Base-by-base conservation (phyloP, 2,329 filamentous ascomycete species). In the Colletotrichum tofieldiae region DNA sequence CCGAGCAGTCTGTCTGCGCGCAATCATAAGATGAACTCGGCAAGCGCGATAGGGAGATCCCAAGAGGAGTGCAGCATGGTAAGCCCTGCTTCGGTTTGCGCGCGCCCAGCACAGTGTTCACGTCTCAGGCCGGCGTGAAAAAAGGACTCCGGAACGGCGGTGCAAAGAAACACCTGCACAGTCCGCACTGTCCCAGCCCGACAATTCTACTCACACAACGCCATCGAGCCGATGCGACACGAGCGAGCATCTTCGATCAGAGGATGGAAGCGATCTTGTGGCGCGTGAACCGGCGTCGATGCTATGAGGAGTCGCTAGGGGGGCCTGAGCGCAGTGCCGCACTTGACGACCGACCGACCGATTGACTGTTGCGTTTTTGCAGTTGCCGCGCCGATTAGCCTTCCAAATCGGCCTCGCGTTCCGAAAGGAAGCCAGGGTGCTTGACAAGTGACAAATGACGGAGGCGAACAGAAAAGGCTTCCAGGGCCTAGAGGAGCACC, bases 1-100 rank as follows among this genome's bases (percentile, higher is more conserved):
- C 39, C 67, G 43, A 62, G 41, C 66, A 54, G 23, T 39, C 47
- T 51, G 45, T 20, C 51, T 12, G 47, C 39, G 16, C 39, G 54
- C 35, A 63, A 65, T 60, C 47, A 71, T 73, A 60, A 66, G 71
- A 73, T 54, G 66, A 72, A 70, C 70, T 68, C 58, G 43, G 43
- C 23, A 29, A 52, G 16, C 58, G 56, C 43, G 59, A 59, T 45
- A 58, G 65, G 69, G 65, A 64, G 52, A 72, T 64, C 59, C 52
- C 52, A 29, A 41, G 65, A 60, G 43, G 35, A 54, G 5, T 18
- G 52, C 29, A 9, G 45, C 69, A 72, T 72, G 69, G 69, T 54
- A 43, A 29, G 65, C 69, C 69, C 59, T 72, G 69, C 41, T 58
- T 56, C 49, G n/a, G 5, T 5, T 52, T 20, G 29, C 37, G 37